Evolutionary conservation across 1,284 basidiomycete genomes (phyloP).

Genomic region (Cryptococcus sp.): DNA sequence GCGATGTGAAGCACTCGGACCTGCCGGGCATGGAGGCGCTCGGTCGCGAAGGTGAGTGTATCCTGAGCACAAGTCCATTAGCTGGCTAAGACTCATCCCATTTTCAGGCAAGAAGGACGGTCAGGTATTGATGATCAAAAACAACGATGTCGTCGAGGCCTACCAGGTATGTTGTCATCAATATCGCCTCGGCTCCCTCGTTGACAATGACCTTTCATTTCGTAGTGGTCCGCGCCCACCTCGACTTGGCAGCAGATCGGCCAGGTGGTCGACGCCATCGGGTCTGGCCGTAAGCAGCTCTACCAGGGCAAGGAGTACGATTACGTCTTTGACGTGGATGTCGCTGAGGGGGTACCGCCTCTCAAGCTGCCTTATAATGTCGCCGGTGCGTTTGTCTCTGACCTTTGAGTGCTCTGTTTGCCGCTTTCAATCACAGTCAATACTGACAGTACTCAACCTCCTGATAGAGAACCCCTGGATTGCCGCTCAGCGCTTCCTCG

Average conservation of each 20-base stretch:
- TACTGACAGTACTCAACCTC: neutral
- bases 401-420: neutral
- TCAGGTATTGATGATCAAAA: slow-evolving; percentile 85
- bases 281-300: slow-evolving; percentile 78
- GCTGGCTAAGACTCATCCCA: slow-evolving; percentile 5
- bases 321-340: slow-evolving; percentile 97
- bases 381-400: slow-evolving; percentile 58
- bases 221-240: slow-evolving; percentile 70
- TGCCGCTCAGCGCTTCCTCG: slow-evolving; percentile 86
- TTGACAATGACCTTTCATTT: neutral
- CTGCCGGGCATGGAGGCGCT: slow-evolving; percentile 82
- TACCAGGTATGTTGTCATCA: slow-evolving; percentile 62
- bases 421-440: neutral
- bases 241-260: slow-evolving; percentile 88
- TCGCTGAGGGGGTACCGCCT: slow-evolving; percentile 86
- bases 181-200: neutral
- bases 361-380: slow-evolving; percentile 93
- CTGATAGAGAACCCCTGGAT: slow-evolving; percentile 80
- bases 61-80: slow-evolving; percentile 5
- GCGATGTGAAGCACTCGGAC: slow-evolving; percentile 86
- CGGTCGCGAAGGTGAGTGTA: slow-evolving; percentile 60
- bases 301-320: slow-evolving; percentile 93
- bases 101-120: slow-evolving; percentile 77
- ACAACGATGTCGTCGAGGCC: slow-evolving; percentile 73
- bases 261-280: slow-evolving; percentile 91